Percentiles rank a stretch among this genome's conserved stretches.
phyloP scores from a whole-genome alignment of 257 asterid species.

The Forsythia suspensa region DNA sequence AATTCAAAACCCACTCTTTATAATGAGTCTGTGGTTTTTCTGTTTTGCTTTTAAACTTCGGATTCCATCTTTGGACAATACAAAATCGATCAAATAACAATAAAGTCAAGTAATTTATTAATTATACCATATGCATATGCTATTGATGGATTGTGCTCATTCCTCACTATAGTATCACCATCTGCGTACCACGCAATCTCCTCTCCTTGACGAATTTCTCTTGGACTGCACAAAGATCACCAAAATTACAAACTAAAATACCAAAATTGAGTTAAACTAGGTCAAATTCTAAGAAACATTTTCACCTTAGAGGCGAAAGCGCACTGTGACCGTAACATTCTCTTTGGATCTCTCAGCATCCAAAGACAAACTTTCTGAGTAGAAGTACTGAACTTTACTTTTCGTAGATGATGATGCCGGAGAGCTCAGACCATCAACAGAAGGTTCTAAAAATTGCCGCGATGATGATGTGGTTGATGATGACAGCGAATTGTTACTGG shows the following conservation, averaged over 20 bases:
- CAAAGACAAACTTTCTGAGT: slow-evolving; percentile 46
- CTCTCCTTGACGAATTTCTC: slow-evolving; percentile 98
- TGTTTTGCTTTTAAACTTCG: not conserved
- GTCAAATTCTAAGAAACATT: not conserved
- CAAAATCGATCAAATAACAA: slow-evolving; percentile 19
- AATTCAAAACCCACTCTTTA: not conserved
- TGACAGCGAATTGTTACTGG: slow-evolving; percentile 56
- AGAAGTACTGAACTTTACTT: slow-evolving; percentile 61
- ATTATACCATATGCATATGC: slow-evolving; percentile 94
- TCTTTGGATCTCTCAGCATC: slow-evolving; percentile 77
- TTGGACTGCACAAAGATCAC: slow-evolving; percentile 51
- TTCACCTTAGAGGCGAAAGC: slow-evolving; percentile 96
- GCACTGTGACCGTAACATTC: slow-evolving; percentile 91
- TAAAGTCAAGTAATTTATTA: slow-evolving; percentile 9
- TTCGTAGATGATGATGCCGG: slow-evolving; percentile 87
- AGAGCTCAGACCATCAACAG: slow-evolving; percentile 66
- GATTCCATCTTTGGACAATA: slow-evolving; percentile 4
- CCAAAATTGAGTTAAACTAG: not conserved
- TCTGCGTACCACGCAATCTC: slow-evolving; percentile 99
- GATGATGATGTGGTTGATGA: slow-evolving; percentile 90
- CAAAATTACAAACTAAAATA: slow-evolving; percentile 21
- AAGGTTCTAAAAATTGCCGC: slow-evolving; percentile 66
- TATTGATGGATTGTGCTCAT: slow-evolving; percentile 82
- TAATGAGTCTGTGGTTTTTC: not conserved
- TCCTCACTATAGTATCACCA: slow-evolving; percentile 94